Evolutionary conservation across 1,139 yeast species (phyloP), one percentile per base, ranked within the genome.

Genomic region (Diutina neorugosa): DNA sequence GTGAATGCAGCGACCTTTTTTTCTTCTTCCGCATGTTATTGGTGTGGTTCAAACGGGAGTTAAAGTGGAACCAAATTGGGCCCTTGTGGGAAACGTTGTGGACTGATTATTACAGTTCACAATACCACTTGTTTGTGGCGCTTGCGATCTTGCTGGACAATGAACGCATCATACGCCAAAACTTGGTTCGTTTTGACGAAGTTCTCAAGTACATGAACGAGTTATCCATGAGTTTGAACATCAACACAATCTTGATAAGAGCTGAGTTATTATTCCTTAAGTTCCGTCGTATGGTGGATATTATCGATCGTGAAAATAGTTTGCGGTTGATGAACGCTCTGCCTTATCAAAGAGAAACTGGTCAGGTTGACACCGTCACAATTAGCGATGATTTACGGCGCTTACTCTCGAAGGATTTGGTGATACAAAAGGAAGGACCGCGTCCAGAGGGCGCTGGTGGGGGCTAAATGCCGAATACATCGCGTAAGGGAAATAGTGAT

Each of bases 21-120:
- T 93, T 93, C 74, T 90, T 91, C 62, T 93, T 94, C 73, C 73
- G 98, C 56, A 91, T 93, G 98, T 70, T 93, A 18, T 71, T 93
- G 48, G 97, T 93, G 3, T 90, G 97, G 96, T 94, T 80, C 65
- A 93, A 94, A 65, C 80, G 99, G 53, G 99, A 93, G 64, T 84
- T 94, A 58, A 78, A 77, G 44, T 89, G 94, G 80, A 80, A 81
- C 54, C 90, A 88, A 56, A 88, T 89, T 2, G 70, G 86, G 61
- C 71, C 80, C 34, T 73, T 93, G 44, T 93, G 98, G 98, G 98
- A 94, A 63, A 82, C 86, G 1, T 71, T 93, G 55, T 89, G 95
- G 84, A 91, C 98, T 0, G 94, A 93, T 67, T 84, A 71, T 63
- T 82, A 86, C 62, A 79, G 91, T 1, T 82, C 93, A 11, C 98